Conservation (phyloP, 768 basidiomycete species). For the Rhodosporidiobolus sp. region DNA sequence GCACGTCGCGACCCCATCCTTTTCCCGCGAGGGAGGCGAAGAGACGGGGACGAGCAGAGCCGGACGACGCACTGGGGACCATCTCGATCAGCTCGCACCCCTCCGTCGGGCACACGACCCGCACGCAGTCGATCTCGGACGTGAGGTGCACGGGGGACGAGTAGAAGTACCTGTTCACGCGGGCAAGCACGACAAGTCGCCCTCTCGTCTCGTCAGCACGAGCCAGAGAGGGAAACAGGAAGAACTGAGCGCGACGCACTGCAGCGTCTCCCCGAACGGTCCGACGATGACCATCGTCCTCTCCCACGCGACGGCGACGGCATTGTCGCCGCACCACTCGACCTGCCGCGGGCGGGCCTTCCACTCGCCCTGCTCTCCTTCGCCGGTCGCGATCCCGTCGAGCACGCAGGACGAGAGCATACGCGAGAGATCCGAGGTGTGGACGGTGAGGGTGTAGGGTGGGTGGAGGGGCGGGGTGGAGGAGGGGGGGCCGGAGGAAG, state of each 20-base stretch:
- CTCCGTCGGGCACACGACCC: constrained; percentile 68
- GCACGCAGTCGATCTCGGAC: constrained; percentile 83
- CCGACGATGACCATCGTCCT: constrained; percentile 77
- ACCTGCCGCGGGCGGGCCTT: constrained; percentile 58
- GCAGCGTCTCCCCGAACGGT: constrained; percentile 79
- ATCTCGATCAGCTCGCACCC: constrained; percentile 87
- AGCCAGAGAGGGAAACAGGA: neutral
- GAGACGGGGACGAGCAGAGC: neutral
- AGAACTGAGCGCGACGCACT: constrained; percentile 56
- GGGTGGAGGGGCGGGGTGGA: constrained; percentile 79
- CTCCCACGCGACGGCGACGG: constrained; percentile 81
- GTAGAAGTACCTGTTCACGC: constrained; percentile 68
- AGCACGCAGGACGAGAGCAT: constrained; percentile 86
- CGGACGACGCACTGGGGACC: constrained; percentile 69
- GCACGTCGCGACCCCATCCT: too few species aligned
- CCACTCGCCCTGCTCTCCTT: constrained; percentile 42
- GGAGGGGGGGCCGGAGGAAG: constrained; percentile 67
- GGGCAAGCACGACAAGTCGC: neutral
- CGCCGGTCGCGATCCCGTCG: constrained; percentile 62
- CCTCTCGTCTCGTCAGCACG: neutral
- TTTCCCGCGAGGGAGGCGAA: neutral
- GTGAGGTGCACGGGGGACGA: constrained; percentile 69
- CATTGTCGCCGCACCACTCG: constrained; percentile 96
- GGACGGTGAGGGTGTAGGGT: constrained; percentile 34
- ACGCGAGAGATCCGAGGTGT: constrained; percentile 87